These are phyloP conservation scores for Pleurotus eryngii DNA, from an alignment of 768 basidiomycete genomes.

Conservation along the genomic window DNA sequence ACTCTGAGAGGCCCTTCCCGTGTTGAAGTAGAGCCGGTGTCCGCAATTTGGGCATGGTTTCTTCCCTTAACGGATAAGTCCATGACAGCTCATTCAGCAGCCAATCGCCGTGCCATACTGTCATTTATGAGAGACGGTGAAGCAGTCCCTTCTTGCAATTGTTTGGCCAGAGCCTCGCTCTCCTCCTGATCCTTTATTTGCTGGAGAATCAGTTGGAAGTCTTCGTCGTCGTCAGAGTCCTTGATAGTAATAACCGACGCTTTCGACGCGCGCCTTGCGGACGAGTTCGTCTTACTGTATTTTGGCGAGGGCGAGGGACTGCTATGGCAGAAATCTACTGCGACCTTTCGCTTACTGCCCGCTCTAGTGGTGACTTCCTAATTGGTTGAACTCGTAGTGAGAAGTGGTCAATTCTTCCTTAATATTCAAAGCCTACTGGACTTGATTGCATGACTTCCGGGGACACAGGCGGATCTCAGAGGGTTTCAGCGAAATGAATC, in stretches of 20 bases:
- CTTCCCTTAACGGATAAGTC: constrained; percentile 1
- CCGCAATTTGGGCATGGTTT: background rate
- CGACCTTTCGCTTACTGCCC: background rate
- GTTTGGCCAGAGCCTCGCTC: constrained; percentile 35
- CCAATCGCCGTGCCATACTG: constrained; percentile 32
- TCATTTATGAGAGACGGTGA: background rate
- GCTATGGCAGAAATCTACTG: background rate
- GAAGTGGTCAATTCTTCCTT: no score
- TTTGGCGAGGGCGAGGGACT: background rate
- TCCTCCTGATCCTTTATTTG: constrained; percentile 41
- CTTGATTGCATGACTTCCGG: no score
- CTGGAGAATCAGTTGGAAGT: constrained; percentile 35
- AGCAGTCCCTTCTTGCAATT: constrained; percentile 30
- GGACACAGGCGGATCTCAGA: no score
- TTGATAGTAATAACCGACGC: constrained; percentile 18
- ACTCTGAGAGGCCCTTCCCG: background rate
- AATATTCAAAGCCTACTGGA: no score
- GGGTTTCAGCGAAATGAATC: no score
- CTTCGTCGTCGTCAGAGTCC: constrained; percentile 35
- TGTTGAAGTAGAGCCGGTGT: background rate
- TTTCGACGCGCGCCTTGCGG: constrained; percentile 17
- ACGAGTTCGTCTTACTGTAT: constrained; percentile 7
- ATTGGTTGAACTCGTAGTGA: background rate
- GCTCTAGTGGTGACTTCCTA: background rate
- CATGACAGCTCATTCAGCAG: constrained; percentile 34